Evolutionary conservation across 2,329 filamentous ascomycete species (phyloP), one percentile per base, ranked within the genome.

Genomic region (Verticillium zaregamsianum): DNA sequence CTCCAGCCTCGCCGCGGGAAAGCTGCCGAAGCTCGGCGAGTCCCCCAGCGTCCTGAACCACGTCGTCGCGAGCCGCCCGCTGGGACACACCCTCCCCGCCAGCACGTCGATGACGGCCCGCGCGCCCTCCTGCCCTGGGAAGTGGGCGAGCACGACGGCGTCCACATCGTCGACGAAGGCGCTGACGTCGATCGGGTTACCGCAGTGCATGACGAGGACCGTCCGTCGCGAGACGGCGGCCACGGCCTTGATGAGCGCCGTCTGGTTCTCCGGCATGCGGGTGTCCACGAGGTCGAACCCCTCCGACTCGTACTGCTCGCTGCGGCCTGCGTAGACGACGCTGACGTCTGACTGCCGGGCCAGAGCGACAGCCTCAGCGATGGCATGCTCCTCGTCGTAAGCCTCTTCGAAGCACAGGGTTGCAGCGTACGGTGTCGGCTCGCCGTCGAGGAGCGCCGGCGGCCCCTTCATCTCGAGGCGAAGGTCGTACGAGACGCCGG

Each of bases 291-390:
- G 39, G 31, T 65, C 64, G 54, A 61, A 65, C 3, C 63, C 63
- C 40, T 66, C 61, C 2, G 64, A 65, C 40, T 65, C 64, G 58
- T 65, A 65, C 31, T 63, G 64, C 32, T 62, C 61, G 56, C 61
- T 61, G 14, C 64, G 63, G 1, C 63, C 64, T 17, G 63, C 63
- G 31, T 65, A 66, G 56, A 64, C 15, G 31, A 64, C 52, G 61
- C 61, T 64, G 2, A 64, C 63, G 2, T 63, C 63, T 0, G 63
- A 64, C 2, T 23, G 17, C n/a, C 54, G 31, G 0, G 61, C 63
- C 9, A 64, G 57, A 5, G 49, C 61, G 11, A 59, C 63, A 1
- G 63, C 63, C 14, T 64, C 58, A 7, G 59, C 61, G 35, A 64
- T 63, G 17, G 55, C 61, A 1, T 52, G 52, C 14, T 63, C 58